A percentile compares a stretch with the other conserved stretches of the same genome.
Conservation (phyloP, 2,329 filamentous ascomycete species). For the Annulohypoxylon truncatum region DNA sequence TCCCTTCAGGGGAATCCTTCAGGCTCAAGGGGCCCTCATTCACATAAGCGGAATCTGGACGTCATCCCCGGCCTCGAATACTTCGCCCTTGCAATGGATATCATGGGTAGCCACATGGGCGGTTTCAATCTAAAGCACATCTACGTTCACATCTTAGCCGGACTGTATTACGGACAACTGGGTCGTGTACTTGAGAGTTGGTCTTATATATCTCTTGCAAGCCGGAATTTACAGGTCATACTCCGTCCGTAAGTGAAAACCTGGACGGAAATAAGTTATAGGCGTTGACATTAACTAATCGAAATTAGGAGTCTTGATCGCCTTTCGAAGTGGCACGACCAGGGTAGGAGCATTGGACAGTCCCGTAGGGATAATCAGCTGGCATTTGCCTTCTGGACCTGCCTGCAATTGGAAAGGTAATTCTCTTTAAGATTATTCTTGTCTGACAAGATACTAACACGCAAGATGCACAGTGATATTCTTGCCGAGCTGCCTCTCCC, state of each 20-base stretch:
- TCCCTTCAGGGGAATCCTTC: slow-evolving; percentile 60
- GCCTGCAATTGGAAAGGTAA: slow-evolving; percentile 89
- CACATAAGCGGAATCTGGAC: slow-evolving; percentile 75
- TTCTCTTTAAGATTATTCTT: slow-evolving; percentile 16
- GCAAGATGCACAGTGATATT: slow-evolving; percentile 74
- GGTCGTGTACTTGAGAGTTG: slow-evolving; percentile 89
- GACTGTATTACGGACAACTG: slow-evolving; percentile 89
- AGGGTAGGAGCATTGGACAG: slow-evolving; percentile 50
- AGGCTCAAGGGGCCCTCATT: slow-evolving; percentile 45
- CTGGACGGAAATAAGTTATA: neutral
- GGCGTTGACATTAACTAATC: slow-evolving; percentile 16
- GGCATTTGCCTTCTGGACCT: slow-evolving; percentile 90
- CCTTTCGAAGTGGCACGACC: slow-evolving; percentile 56
- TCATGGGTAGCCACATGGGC: slow-evolving; percentile 83
- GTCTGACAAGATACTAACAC: slow-evolving; percentile 28
- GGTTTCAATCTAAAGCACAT: slow-evolving; percentile 85
- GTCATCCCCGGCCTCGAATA: slow-evolving; percentile 90
- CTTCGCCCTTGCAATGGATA: slow-evolving; percentile 86
- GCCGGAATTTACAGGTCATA: slow-evolving; percentile 73
- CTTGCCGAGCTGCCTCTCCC: slow-evolving; percentile 82
- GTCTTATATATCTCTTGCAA: slow-evolving; percentile 68
- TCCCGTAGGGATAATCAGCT: slow-evolving; percentile 70
- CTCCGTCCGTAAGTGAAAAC: slow-evolving; percentile 74
- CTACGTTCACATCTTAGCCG: slow-evolving; percentile 85
- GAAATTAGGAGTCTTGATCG: slow-evolving; percentile 61